These are phyloP conservation scores for Talaromyces liani DNA, from an alignment of 495 filamentous ascomycete species.

Conservation along the genomic window DNA sequence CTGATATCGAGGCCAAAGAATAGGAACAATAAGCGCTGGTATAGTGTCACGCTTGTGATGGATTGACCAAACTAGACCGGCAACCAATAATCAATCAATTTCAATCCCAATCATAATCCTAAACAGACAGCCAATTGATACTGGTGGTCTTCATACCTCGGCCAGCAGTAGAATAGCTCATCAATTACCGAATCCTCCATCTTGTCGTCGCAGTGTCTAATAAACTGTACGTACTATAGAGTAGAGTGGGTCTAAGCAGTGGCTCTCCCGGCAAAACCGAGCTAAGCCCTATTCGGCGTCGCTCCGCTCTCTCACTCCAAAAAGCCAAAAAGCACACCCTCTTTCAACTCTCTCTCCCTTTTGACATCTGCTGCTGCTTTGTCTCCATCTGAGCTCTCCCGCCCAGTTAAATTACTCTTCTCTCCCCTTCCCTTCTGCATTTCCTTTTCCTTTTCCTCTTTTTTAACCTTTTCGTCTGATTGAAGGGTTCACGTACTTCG, in stretches of 20 bases:
- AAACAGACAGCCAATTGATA: too few species aligned
- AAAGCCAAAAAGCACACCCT: background rate
- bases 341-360: background rate
- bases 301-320: background rate
- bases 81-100: background rate
- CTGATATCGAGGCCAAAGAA: background rate
- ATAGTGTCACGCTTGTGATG: background rate
- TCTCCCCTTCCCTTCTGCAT: background rate
- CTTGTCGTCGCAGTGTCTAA: background rate
- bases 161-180: too few species aligned
- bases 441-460: background rate
- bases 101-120: too few species aligned
- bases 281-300: background rate
- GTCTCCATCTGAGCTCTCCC: background rate
- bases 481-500: background rate
- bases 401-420: background rate
- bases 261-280: background rate
- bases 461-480: background rate
- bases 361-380: background rate
- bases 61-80: background rate
- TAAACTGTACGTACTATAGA: too few species aligned
- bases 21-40: background rate
- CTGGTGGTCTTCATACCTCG: too few species aligned
- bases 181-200: too few species aligned
- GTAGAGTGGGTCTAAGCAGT: background rate